phyloP scores from a whole-genome alignment of 2,329 filamentous ascomycete genomes.

The Xenoacremonium recifei region DNA sequence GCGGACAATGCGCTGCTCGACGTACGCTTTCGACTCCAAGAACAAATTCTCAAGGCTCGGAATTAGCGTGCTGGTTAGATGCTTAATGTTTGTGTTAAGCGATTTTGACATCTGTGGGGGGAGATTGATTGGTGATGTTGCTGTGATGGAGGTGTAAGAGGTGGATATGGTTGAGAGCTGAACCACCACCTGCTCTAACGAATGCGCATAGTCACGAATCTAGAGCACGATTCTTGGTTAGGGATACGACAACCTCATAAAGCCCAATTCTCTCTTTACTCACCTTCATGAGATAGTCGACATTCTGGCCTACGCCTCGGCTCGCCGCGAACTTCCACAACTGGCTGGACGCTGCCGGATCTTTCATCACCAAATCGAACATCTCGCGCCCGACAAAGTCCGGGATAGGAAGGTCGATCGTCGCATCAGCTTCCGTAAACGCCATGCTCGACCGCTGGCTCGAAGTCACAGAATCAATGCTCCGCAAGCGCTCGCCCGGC shows the following conservation, averaged over 20 bases:
- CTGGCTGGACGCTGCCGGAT: slow-evolving; percentile 44
- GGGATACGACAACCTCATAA: not conserved
- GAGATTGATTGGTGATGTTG: slow-evolving; percentile 40
- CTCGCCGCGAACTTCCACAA: slow-evolving; percentile 50
- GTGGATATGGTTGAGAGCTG: slow-evolving; percentile 38
- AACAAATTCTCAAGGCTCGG: slow-evolving; percentile 47
- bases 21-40: slow-evolving; percentile 38
- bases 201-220: slow-evolving; percentile 44
- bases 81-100: slow-evolving; percentile 46
- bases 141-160: slow-evolving; percentile 43
- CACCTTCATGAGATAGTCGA: slow-evolving; percentile 52
- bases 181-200: slow-evolving; percentile 43
- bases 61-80: slow-evolving; percentile 41
- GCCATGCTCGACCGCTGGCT: slow-evolving; percentile 25
- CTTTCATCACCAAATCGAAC: slow-evolving; percentile 49
- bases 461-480: slow-evolving; percentile 26
- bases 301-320: slow-evolving; percentile 45
- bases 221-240: slow-evolving; percentile 10
- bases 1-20: slow-evolving; percentile 42
- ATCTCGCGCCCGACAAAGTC: slow-evolving; percentile 51
- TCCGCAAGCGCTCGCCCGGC: slow-evolving; percentile 22
- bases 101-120: slow-evolving; percentile 38
- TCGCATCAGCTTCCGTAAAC: slow-evolving; percentile 25
- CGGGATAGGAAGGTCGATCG: slow-evolving; percentile 31
- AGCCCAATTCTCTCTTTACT: no score